Evolutionary conservation across 495 filamentous ascomycete genomes (phyloP), one percentile per base, ranked within the genome.

Genomic region (Penicillium chermesinum): DNA sequence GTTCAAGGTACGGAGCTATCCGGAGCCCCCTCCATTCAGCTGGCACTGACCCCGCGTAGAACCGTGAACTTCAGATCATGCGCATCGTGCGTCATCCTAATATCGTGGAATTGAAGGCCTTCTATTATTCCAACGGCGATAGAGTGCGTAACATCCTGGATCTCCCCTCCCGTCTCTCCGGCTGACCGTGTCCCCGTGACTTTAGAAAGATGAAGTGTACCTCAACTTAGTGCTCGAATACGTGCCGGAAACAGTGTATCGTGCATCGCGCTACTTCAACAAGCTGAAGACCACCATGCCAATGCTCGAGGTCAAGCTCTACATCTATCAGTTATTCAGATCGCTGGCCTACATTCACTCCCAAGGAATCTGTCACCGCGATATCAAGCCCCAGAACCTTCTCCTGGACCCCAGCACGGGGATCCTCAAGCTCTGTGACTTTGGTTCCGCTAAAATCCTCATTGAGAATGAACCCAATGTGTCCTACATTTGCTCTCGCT

Each of bases 211-310:
- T 64, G 93, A 99, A 75, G 94, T 99, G 10, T 99, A 97, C 67
- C 83, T 99, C 40, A 99, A 99, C 63, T 79, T 99, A 34, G 90
- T 99, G 38, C 85, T 97, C 59, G 93, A 99, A 66, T 99, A 89
- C 63, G 94, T 99, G 41, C 94, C 94, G 8, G 93, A 97, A 74
- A 97, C 93, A 0, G 94, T 99, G 30, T 99, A 97, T 67, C 82
- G 94, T 48, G 94, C 93, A n/a, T 97, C 93, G 36, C 81, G 93
- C 40, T 96, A 95, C 72, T 99, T 97, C 79, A 96, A 95, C 76
- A 99, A 97, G 75, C 82, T 97, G 81, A 99, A 99, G 81, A 95
- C 93, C 5, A 96, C 94, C 13, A 99, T 99, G 93, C 93, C 93
- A 18, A 96, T 89, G 65, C 79, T 99, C 43, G 93, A 97, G 66